phyloP scores from a whole-genome alignment of 768 basidiomycete genomes.

The Auricularia cornea region DNA sequence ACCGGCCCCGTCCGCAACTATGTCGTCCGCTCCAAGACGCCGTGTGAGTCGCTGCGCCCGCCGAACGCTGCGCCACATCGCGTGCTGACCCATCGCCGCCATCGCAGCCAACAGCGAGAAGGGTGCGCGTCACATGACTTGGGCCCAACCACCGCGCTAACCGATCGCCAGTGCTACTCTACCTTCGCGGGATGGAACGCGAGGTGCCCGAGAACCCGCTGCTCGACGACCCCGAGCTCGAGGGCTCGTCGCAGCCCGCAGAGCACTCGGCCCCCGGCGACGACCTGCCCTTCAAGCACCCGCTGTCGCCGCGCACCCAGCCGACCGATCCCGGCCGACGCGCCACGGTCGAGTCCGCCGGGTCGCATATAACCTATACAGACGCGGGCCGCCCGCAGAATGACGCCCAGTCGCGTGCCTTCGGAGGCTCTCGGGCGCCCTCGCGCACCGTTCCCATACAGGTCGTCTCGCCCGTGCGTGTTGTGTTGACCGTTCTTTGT shows the following conservation, averaged over 20 bases:
- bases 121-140: background rate
- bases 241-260: background rate
- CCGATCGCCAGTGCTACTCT: background rate
- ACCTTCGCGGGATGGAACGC: slow-evolving; percentile 1
- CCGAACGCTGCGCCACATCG: background rate
- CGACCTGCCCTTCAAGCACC: background rate
- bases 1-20: background rate
- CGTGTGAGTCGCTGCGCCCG: background rate
- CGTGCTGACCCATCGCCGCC: background rate
- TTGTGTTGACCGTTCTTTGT: background rate
- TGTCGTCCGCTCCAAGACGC: slow-evolving; percentile 1
- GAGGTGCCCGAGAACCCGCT: background rate
- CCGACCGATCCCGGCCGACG: background rate
- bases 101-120: background rate
- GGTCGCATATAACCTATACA: background rate
- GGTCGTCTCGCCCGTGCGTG: no score
- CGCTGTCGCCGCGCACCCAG: background rate
- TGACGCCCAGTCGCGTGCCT: background rate
- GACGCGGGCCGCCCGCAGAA: background rate
- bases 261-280: background rate
- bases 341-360: background rate
- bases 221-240: background rate
- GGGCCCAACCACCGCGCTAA: background rate
- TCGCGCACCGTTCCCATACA: no score
- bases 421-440: no score